Evolutionary conservation across 768 basidiomycete species (phyloP).

Genomic region (Mycena galopus): DNA sequence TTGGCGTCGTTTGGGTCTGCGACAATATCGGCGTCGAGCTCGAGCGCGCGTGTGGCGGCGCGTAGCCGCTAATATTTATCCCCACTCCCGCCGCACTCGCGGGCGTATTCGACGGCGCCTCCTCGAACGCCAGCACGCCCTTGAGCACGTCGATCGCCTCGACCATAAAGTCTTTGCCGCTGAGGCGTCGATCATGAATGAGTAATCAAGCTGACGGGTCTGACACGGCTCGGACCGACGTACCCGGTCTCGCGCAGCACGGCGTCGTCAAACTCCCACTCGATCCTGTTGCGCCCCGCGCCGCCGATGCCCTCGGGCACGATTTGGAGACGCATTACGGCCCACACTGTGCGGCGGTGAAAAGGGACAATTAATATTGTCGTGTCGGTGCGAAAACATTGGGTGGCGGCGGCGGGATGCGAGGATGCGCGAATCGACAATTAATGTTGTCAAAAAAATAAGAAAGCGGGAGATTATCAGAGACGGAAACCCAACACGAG

Average conservation of each 20-base stretch:
- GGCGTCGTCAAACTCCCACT: slow-evolving; percentile 95
- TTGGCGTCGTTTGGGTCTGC: slow-evolving; percentile 47
- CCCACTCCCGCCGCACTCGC: slow-evolving; percentile 34
- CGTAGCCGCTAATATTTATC: slow-evolving; percentile 41
- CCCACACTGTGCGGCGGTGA: slow-evolving; percentile 64
- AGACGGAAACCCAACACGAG: too few relatives aligned
- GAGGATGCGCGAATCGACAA: too few relatives aligned
- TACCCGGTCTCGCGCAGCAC: slow-evolving; percentile 95
- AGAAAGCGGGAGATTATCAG: too few relatives aligned
- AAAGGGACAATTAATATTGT: background rate
- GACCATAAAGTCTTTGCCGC: slow-evolving; percentile 94
- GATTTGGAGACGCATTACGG: slow-evolving; percentile 83
- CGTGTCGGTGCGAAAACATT: too few relatives aligned
- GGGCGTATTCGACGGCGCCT: slow-evolving; percentile 59
- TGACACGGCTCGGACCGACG: slow-evolving; percentile 51
- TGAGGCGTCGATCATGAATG: slow-evolving; percentile 48
- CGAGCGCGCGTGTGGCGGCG: slow-evolving; percentile 63
- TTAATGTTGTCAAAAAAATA: too few relatives aligned
- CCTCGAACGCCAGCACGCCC: slow-evolving; percentile 87
- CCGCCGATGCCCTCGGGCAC: slow-evolving; percentile 87
- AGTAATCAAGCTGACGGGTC: slow-evolving; percentile 39
- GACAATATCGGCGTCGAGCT: slow-evolving; percentile 68
- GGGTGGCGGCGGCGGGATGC: too few relatives aligned
- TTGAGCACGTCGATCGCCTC: slow-evolving; percentile 92
- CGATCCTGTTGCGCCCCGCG: slow-evolving; percentile 76